These are phyloP conservation scores for Colletotrichum tamarilloi DNA, from an alignment of 2,329 filamentous ascomycete genomes.

Conservation along the genomic window DNA sequence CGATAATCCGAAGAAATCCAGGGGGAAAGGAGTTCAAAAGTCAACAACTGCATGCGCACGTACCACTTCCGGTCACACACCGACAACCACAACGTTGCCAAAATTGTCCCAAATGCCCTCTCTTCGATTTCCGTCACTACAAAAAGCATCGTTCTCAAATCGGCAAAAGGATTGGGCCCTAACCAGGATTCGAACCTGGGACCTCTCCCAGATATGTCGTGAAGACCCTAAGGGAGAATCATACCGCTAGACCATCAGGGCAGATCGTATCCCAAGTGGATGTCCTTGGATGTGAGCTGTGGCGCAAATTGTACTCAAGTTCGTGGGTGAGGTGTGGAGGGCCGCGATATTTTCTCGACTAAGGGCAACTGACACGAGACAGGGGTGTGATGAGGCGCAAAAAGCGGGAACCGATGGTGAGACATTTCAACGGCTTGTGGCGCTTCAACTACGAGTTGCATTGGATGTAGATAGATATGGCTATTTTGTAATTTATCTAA, in stretches of 20 bases:
- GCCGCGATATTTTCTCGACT: not conserved
- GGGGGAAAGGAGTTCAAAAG: not conserved
- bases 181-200: constrained; percentile 34
- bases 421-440: not conserved
- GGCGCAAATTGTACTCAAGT: not conserved
- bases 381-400: constrained; percentile 1
- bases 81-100: not conserved
- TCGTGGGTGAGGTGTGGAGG: not conserved
- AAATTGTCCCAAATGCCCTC: not conserved
- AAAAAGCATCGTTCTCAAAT: not conserved
- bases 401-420: not conserved
- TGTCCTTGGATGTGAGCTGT: accelerated
- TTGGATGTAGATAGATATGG: not conserved
- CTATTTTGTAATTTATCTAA: too few species aligned
- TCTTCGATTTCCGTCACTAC: not conserved
- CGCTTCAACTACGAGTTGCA: not conserved
- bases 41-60: not conserved
- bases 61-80: not conserved
- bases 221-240: constrained; percentile 34
- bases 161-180: constrained; percentile 10
- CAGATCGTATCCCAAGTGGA: not conserved
- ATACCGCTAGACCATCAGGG: constrained; percentile 36
- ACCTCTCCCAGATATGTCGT: constrained; percentile 14
- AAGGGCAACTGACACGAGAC: not conserved
- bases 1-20: not conserved